Conservation (phyloP, 768 basidiomycete genomes). For the Collybia nuda region DNA sequence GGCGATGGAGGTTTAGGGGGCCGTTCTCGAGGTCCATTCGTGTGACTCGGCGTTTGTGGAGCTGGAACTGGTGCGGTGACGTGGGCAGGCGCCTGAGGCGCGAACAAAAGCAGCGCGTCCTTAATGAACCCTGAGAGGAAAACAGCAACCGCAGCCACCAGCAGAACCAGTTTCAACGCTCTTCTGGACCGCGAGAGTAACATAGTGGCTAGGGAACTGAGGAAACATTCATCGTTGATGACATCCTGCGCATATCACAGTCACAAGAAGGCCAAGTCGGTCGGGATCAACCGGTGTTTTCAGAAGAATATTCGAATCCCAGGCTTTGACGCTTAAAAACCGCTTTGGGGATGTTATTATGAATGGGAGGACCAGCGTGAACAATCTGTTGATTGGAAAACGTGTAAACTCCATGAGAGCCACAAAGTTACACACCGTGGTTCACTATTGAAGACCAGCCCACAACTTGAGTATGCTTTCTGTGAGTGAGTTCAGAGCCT, state of each 20-base stretch:
- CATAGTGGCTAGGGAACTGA: not conserved
- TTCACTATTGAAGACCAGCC: too few relatives aligned
- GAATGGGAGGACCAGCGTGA: too few relatives aligned
- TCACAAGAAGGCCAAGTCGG: too few relatives aligned
- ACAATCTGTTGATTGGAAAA: too few relatives aligned
- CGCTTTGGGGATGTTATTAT: too few relatives aligned
- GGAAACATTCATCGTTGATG: slow-evolving; percentile 51
- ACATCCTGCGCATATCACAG: slow-evolving; percentile 43
- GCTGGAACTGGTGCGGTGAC: not conserved
- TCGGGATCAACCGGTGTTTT: too few relatives aligned
- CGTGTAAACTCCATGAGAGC: too few relatives aligned
- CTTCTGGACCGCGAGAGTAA: not conserved
- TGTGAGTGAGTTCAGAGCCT: too few relatives aligned
- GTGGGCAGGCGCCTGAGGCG: not conserved
- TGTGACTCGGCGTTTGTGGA: not conserved
- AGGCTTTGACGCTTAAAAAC: too few relatives aligned
- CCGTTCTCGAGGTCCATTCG: not conserved
- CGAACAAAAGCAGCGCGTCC: not conserved
- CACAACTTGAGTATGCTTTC: too few relatives aligned
- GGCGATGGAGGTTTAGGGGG: not conserved
- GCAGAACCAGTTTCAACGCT: not conserved
- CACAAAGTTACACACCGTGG: too few relatives aligned
- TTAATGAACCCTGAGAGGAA: slow-evolving; percentile 1
- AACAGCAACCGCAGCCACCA: not conserved
- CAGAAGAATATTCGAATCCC: too few relatives aligned